A percentile compares a stretch with the other conserved stretches of the same genome.
These are phyloP conservation scores for Eutrema salsugineum DNA, from an alignment of 441 rosid genomes.

Conservation along the genomic window DNA sequence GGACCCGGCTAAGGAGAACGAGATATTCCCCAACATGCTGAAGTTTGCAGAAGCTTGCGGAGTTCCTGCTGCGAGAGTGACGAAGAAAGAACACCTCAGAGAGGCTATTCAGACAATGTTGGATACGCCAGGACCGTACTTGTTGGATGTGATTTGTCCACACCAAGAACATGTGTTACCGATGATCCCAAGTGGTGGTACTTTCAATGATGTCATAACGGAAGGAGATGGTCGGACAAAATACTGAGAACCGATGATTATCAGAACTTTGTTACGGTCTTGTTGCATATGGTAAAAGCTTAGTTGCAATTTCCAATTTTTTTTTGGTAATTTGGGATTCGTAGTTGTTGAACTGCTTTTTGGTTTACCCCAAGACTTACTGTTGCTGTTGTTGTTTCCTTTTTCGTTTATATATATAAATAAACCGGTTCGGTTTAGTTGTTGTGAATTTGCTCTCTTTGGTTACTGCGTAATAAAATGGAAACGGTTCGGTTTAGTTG, in stretches of 20 bases:
- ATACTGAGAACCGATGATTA: slow-evolving; percentile 21
- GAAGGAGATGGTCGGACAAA: slow-evolving; percentile 85
- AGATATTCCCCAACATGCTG: slow-evolving; percentile 82
- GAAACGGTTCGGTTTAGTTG: not conserved
- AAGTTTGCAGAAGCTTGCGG: slow-evolving; percentile 86
- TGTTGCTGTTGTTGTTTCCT: not conserved
- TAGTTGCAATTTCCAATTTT: slow-evolving; percentile 11
- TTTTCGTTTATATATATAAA: not conserved
- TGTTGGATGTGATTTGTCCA: slow-evolving; percentile 84
- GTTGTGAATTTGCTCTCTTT: too few species aligned
- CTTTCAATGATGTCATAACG: slow-evolving; percentile 74
- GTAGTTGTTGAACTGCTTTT: slow-evolving; percentile 5
- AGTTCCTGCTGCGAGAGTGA: slow-evolving; percentile 83
- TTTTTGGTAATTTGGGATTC: slow-evolving; percentile 2
- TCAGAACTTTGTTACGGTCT: not conserved
- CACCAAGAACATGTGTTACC: slow-evolving; percentile 98
- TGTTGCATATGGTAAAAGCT: slow-evolving; percentile 20
- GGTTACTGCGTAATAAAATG: too few species aligned
- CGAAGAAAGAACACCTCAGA: slow-evolving; percentile 56
- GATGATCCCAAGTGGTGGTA: slow-evolving; percentile 94
- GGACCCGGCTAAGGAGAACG: slow-evolving; percentile 61
- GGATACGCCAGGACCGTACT: slow-evolving; percentile 88
- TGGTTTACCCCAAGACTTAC: not conserved
- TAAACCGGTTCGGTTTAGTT: too few species aligned
- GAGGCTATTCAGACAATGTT: slow-evolving; percentile 81